A percentile compares a stretch with the other conserved stretches of the same genome.
These are phyloP conservation scores for Mortierella sp. DNA, from an alignment of 371 early-diverging fungal genomes.

Conservation along the genomic window DNA sequence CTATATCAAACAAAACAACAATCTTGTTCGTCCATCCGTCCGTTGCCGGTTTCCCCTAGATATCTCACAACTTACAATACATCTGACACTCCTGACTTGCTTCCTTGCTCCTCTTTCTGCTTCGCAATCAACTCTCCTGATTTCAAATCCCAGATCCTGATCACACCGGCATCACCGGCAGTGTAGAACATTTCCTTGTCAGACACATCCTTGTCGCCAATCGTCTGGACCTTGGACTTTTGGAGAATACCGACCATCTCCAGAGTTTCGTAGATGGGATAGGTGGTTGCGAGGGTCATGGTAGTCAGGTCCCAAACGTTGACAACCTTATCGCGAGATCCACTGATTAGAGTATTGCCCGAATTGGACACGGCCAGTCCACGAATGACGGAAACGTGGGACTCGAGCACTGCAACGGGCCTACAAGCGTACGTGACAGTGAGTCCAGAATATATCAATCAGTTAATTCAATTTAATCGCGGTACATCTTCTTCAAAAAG, in stretches of 20 bases:
- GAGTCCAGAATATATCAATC: too few species aligned
- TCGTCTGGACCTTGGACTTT: conserved; percentile 46
- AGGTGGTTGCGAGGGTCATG: conserved; percentile 78
- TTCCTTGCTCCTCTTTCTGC: conserved; percentile 71
- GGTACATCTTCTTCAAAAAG: too few species aligned
- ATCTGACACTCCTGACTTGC: conserved; percentile 74
- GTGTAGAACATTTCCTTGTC: conserved; percentile 77
- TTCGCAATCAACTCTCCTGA: conserved; percentile 69
- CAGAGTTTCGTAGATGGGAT: conserved; percentile 86
- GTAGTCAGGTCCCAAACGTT: conserved; percentile 90
- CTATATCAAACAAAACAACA: too few species aligned
- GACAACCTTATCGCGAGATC: conserved; percentile 95
- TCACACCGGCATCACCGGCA: conserved; percentile 81
- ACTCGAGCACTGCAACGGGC: conserved; percentile 79
- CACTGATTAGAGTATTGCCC: conserved; percentile 84
- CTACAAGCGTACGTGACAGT: too few species aligned
- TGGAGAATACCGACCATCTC: conserved; percentile 79
- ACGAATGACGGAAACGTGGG: conserved; percentile 93
- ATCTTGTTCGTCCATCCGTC: too few species aligned
- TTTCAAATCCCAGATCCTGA: conserved; percentile 80
- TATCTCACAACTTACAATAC: conserved; percentile 69
- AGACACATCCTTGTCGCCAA: conserved; percentile 56
- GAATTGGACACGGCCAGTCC: conserved; percentile 85
- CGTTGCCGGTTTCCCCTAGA: too few species aligned
- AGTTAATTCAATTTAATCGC: too few species aligned